Base-by-base conservation (phyloP, 169 alveolate species). In the Eimeria necatrix region DNA sequence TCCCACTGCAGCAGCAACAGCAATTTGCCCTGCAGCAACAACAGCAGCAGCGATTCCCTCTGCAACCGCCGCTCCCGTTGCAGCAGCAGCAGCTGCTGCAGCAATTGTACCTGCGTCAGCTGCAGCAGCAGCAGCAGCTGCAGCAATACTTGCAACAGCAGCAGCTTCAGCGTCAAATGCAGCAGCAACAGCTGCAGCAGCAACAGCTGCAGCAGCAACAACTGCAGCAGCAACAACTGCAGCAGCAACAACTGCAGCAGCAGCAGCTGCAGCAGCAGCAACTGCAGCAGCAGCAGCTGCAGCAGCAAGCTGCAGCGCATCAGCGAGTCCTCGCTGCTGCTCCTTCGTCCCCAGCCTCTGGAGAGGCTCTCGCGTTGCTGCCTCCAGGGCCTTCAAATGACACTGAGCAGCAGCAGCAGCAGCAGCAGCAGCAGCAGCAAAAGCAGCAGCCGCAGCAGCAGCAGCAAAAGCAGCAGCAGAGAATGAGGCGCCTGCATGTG, bases 371-470 rank as follows among this genome's bases (percentile, higher is more conserved):
- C n/a, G n/a, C n/a, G n/a, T n/a, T n/a, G n/a, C n/a, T n/a, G n/a
- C n/a, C n/a, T n/a, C n/a, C n/a, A n/a, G n/a, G n/a, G n/a, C n/a
- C n/a, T n/a, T n/a, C n/a, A n/a, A n/a, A n/a, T n/a, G n/a, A n/a
- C n/a, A n/a, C n/a, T n/a, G n/a, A 56, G 64, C 14, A 56, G 64
- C 14, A 56, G 20, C 14, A 56, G 64, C 14, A 56, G 64, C 14
- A 56, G 64, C 14, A 56, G 14, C 14, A 56, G 64, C 14, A 56
- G n/a, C 64, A 56, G 64, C 64, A 56, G 64, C 64, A 64, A 24
- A 10, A 64, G 26, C 41, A 64, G 76, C 76, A 64, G 76, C 76
- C 14, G 76, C 76, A 64, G 41, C 41, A 64, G 26, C 76, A 24
- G 76, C 76, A 9, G 18, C 76, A 64, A 8, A 8, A 24, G 26